These are phyloP conservation scores for Albifimbria verrucaria DNA, from an alignment of 2,329 filamentous ascomycete genomes.

Conservation along the genomic window DNA sequence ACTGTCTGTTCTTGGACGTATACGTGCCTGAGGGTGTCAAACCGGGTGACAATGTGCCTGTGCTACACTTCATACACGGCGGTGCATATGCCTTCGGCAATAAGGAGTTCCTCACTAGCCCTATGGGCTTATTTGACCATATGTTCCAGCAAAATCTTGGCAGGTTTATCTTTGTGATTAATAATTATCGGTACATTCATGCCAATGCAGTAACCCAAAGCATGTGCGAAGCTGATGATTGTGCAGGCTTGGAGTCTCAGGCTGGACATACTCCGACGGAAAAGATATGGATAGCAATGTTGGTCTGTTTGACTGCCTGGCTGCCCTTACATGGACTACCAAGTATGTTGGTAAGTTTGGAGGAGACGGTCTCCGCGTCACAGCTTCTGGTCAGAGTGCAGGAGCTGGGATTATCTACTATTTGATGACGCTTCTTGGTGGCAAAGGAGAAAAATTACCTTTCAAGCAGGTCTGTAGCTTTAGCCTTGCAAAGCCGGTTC, in stretches of 20 bases:
- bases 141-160: constrained; percentile 6
- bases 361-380: constrained; percentile 47
- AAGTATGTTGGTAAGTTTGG: constrained; percentile 50
- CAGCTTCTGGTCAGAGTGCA: constrained; percentile 48
- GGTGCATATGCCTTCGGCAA: constrained; percentile 15
- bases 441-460: constrained; percentile 26
- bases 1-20: constrained; percentile 19
- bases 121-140: constrained; percentile 14
- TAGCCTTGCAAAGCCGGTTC: too few relatives aligned
- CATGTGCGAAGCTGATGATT: neutral
- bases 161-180: constrained; percentile 16
- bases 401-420: constrained; percentile 53
- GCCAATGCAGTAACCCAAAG: neutral
- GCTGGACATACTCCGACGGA: constrained; percentile 9
- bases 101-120: constrained; percentile 14
- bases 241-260: constrained; percentile 11
- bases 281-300: constrained; percentile 15
- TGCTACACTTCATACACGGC: constrained; percentile 15
- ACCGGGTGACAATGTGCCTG: constrained; percentile 14
- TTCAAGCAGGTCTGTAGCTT: constrained; percentile 33
- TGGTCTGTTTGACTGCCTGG: constrained; percentile 14
- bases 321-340: constrained; percentile 13
- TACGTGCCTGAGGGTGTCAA: constrained; percentile 14
- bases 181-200: constrained; percentile 15
- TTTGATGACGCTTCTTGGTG: constrained; percentile 45